phyloP scores from a whole-genome alignment of 805 yeast genomes.

The Yarrowia sp. region DNA sequence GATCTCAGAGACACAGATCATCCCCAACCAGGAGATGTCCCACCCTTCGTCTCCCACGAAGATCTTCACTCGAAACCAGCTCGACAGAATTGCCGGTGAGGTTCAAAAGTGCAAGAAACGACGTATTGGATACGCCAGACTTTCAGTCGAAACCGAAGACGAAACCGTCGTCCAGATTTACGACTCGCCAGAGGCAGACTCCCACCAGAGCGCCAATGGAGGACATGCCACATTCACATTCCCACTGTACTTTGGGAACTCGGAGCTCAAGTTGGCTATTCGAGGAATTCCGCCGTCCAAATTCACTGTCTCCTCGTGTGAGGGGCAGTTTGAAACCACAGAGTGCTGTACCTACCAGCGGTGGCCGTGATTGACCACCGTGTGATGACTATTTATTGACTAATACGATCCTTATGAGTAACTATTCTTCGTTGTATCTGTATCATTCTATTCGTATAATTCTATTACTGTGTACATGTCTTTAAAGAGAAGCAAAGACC shows the following conservation, averaged over 20 bases:
- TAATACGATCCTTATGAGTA: slow-evolving; percentile 2
- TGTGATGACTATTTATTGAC: slow-evolving; percentile 11
- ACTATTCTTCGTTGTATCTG: no score
- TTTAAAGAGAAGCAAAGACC: slow-evolving; percentile 44
- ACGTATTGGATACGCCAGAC: slow-evolving; percentile 18
- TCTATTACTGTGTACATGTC: background rate
- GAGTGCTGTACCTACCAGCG: slow-evolving; percentile 1
- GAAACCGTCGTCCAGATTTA: slow-evolving; percentile 20
- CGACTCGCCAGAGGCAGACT: slow-evolving; percentile 31
- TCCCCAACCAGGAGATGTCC: slow-evolving; percentile 30
- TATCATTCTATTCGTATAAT: background rate
- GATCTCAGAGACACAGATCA: slow-evolving; percentile 14
- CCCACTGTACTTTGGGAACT: slow-evolving; percentile 18
- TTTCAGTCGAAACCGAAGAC: slow-evolving; percentile 3
- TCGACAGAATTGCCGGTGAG: background rate
- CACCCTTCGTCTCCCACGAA: slow-evolving; percentile 26
- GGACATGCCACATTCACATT: slow-evolving; percentile 18
- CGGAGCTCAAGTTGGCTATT: slow-evolving; percentile 14
- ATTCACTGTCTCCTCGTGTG: slow-evolving; percentile 11
- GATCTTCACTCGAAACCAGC: slow-evolving; percentile 12
- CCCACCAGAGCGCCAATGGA: slow-evolving; percentile 26
- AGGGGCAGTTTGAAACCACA: slow-evolving; percentile 20
- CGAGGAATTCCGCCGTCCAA: slow-evolving; percentile 20
- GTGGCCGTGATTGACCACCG: background rate
- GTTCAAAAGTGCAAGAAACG: slow-evolving; percentile 11